These are phyloP conservation scores for Coemansia pectinata DNA, from an alignment of 192 early-diverging fungal genomes.

Conservation along the genomic window DNA sequence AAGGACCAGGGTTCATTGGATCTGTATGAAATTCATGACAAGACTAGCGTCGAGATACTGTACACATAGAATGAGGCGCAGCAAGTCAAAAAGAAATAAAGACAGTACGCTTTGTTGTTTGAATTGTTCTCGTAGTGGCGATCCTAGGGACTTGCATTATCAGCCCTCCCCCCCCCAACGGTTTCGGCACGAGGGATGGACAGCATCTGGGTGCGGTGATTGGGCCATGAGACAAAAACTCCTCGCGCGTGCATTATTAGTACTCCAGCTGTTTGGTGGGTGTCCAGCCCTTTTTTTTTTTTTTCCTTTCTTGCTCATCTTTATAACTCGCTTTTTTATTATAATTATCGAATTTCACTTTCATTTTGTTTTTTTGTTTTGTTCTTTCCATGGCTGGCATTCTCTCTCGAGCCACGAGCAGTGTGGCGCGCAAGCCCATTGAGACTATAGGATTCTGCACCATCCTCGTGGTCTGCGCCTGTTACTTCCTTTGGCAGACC, in stretches of 20 bases:
- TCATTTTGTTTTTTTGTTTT: not conserved
- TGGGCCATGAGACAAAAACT: not conserved
- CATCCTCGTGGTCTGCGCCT: conserved; percentile 73
- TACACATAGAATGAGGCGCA: conserved; percentile 35
- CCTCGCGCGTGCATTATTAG: not conserved
- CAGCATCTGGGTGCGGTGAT: not conserved
- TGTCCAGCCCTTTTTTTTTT: conserved; percentile 4
- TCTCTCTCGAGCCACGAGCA: conserved; percentile 53
- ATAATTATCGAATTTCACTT: not conserved
- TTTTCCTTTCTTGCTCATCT: not conserved
- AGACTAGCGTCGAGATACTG: conserved; percentile 85
- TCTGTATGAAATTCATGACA: conserved; percentile 89
- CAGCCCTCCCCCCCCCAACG: not conserved
- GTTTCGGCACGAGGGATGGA: not conserved
- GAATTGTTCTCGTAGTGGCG: not conserved
- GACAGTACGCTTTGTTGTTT: not conserved
- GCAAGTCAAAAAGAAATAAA: too few species aligned
- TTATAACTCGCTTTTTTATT: not conserved
- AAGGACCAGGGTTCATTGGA: conserved; percentile 90
- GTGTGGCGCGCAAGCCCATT: conserved; percentile 73
- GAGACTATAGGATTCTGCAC: conserved; percentile 73
- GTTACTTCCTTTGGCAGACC: conserved; percentile 74
- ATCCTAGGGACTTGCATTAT: not conserved
- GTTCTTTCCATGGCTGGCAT: conserved; percentile 15
- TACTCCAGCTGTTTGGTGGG: not conserved